Conservation (phyloP, 2,329 filamentous ascomycete genomes). For the Apiospora hydei region DNA sequence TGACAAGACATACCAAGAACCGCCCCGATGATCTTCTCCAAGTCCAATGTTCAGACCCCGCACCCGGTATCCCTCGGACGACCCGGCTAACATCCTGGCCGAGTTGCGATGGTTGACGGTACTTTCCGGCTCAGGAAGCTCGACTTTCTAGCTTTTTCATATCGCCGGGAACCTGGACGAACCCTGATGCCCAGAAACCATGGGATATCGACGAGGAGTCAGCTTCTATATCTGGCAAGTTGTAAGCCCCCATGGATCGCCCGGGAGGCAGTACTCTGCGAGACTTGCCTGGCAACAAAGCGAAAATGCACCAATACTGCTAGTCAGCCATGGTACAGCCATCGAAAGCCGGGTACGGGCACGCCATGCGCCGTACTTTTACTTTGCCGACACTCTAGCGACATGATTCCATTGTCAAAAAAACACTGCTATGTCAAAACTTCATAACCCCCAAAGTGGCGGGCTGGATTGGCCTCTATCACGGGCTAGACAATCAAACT, state of each 20-base stretch:
- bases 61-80: neutral
- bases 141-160: neutral
- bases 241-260: neutral
- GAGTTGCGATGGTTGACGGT: neutral
- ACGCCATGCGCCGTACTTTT: neutral
- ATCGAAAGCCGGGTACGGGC: neutral
- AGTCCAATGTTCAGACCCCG: slow-evolving; percentile 7
- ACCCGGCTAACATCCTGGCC: neutral
- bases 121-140: neutral
- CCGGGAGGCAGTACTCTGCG: neutral
- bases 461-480: neutral
- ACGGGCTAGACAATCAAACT: neutral
- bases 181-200: neutral
- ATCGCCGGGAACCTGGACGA: neutral
- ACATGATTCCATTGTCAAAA: neutral
- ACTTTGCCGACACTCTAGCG: neutral
- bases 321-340: neutral
- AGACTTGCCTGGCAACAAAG: neutral
- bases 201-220: neutral
- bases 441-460: neutral
- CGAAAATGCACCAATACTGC: neutral
- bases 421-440: neutral
- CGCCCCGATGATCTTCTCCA: slow-evolving; percentile 9
- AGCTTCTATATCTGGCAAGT: neutral
- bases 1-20: slow-evolving; percentile 2